Conservation (phyloP, 1,284 basidiomycete species). For the Schizophyllum commune region DNA sequence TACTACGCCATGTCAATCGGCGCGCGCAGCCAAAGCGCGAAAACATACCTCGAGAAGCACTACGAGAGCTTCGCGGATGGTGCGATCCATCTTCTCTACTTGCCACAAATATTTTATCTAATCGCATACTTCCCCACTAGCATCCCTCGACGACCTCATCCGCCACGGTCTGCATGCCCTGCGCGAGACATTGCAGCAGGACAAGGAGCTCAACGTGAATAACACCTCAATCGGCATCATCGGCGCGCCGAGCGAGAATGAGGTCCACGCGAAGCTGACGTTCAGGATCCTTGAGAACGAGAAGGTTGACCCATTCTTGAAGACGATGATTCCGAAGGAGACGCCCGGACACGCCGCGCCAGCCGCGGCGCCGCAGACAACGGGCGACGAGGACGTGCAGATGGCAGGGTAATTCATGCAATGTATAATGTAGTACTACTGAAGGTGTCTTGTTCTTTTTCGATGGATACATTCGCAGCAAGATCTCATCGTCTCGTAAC, state of each 20-base stretch:
- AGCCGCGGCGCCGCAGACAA: conserved; percentile 28
- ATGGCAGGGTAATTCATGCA: conserved; percentile 53
- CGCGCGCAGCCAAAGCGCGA: conserved; percentile 94
- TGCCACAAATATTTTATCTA: background rate
- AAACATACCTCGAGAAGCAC: conserved; percentile 96
- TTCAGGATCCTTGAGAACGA: conserved; percentile 83
- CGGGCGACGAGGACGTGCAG: conserved; percentile 67
- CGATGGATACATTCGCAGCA: background rate
- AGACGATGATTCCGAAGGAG: conserved; percentile 65
- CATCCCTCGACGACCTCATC: conserved; percentile 78
- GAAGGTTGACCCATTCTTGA: conserved; percentile 60
- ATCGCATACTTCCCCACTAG: conserved; percentile 29
- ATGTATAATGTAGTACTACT: background rate
- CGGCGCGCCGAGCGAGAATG: conserved; percentile 61
- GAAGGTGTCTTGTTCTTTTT: background rate
- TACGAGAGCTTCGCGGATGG: conserved; percentile 82
- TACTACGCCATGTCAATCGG: conserved; percentile 99
- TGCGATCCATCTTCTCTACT: conserved; percentile 32
- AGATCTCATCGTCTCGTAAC: background rate
- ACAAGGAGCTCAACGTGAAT: conserved; percentile 86
- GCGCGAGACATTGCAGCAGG: conserved; percentile 93
- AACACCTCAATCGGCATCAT: conserved; percentile 94
- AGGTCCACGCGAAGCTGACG: conserved; percentile 39
- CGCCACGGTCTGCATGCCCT: conserved; percentile 89
- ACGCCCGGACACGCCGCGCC: conserved; percentile 18